Evolutionary conservation across 139 green algal genomes (phyloP).

Genomic region (Axilococcus clingmanii): DNA sequence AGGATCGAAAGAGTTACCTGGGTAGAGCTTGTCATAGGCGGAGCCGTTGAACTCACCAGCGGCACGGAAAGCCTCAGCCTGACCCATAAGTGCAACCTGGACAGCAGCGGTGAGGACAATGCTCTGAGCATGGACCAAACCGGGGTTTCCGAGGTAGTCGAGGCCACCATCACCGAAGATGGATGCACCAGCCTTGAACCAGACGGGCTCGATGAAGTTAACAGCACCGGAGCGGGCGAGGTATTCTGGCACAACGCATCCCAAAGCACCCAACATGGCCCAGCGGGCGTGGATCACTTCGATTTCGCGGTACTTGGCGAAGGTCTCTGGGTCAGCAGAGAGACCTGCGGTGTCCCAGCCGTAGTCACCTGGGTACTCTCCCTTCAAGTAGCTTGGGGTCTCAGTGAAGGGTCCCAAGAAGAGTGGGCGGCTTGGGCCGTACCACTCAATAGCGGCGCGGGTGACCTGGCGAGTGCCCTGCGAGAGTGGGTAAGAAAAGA

Average conservation of each 20-base stretch:
- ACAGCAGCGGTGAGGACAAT: slow-evolving; percentile 75
- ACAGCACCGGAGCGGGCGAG: slow-evolving; percentile 27
- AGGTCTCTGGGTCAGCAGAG: slow-evolving; percentile 83
- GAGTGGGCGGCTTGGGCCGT: slow-evolving; percentile 34
- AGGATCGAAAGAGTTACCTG: slow-evolving; percentile 79
- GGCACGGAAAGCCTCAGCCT: slow-evolving; percentile 65
- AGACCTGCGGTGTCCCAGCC: slow-evolving; percentile 90
- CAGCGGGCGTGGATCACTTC: slow-evolving; percentile 84
- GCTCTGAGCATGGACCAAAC: slow-evolving; percentile 81
- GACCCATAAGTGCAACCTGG: slow-evolving; percentile 70
- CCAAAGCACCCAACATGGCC: slow-evolving; percentile 77
- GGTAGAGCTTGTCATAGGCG: slow-evolving; percentile 58
- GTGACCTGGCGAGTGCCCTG: slow-evolving; percentile 3
- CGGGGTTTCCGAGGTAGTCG: slow-evolving; percentile 73
- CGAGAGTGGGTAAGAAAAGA: neutral
- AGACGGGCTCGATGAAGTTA: slow-evolving; percentile 49
- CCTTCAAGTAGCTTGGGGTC: slow-evolving; percentile 72
- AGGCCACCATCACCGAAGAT: slow-evolving; percentile 83
- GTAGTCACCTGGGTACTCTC: slow-evolving; percentile 64
- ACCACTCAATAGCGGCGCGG: slow-evolving; percentile 10
- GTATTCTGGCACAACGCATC: slow-evolving; percentile 35
- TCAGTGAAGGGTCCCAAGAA: slow-evolving; percentile 72
- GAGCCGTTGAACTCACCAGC: slow-evolving; percentile 32
- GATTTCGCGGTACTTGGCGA: slow-evolving; percentile 50
- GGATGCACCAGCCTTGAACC: slow-evolving; percentile 92